Conservation (phyloP, 495 filamentous ascomycete species). For the Aspergillus ellipticus region DNA sequence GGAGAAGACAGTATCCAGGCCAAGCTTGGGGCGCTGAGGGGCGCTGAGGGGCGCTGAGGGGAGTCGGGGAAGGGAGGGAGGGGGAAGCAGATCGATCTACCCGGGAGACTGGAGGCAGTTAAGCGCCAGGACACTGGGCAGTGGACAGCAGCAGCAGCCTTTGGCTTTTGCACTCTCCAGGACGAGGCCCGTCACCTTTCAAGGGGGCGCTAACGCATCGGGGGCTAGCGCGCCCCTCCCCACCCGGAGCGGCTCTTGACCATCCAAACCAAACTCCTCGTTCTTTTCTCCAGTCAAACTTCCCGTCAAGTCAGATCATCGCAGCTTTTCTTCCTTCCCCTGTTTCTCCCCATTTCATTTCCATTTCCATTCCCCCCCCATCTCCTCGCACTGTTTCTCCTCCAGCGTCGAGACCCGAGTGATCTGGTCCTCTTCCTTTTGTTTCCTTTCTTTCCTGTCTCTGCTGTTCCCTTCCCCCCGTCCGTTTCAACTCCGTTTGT, state of each 20-base stretch:
- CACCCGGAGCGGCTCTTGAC: slow-evolving; percentile 39
- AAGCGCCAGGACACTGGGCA: not conserved
- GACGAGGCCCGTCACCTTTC: slow-evolving; percentile 11
- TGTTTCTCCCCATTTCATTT: slow-evolving; percentile 10
- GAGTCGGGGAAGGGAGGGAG: not conserved
- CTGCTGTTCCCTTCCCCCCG: slow-evolving; percentile 3
- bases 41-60: no score
- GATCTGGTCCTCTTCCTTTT: slow-evolving; percentile 11
- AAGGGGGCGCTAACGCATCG: slow-evolving; percentile 24
- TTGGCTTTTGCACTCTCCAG: slow-evolving; percentile 2
- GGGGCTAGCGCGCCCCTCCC: slow-evolving; percentile 29
- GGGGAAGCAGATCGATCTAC: not conserved
- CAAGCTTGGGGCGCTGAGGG: not conserved
- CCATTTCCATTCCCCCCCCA: slow-evolving; percentile 20
- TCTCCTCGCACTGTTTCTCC: slow-evolving; percentile 14
- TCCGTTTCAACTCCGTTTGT: slow-evolving; percentile 3
- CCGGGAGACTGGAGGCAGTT: not conserved
- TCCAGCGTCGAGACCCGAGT: slow-evolving; percentile 11
- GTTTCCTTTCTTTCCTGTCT: not conserved
- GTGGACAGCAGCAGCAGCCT: not conserved
- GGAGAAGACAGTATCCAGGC: not conserved
- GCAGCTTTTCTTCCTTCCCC: slow-evolving; percentile 20
- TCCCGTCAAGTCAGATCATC: slow-evolving; percentile 22
- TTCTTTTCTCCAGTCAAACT: slow-evolving; percentile 16
- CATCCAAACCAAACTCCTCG: slow-evolving; percentile 25